Evolutionary conservation across 2,329 filamentous ascomycete genomes (phyloP), one percentile per base, ranked within the genome.

Genomic region (Metarhizium anisopliae): DNA sequence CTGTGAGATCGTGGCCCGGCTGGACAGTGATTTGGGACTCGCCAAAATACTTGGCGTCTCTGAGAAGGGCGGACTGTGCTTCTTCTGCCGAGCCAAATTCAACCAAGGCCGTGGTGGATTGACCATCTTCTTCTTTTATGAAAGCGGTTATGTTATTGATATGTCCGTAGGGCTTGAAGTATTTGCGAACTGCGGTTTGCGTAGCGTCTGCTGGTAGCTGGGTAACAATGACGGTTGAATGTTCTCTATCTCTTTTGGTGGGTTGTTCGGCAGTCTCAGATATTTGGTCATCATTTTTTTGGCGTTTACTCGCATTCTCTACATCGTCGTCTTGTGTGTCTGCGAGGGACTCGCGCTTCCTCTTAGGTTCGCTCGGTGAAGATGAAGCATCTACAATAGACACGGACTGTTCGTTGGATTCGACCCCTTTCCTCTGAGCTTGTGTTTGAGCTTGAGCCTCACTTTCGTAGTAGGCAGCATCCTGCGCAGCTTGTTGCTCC

Each of bases 81-180:
- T 96, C 92, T 55, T 95, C 89, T 4, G 83, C 77, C 0, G 84
- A 81, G 58, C 87, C 84, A 63, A 97, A 96, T 68, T 99, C 94
- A 52, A 99, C 84, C 50, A 94, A 76, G 2, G 90, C 90, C 4
- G 85, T 85, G 14, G 84, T 74, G 2, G 84, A 82, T 50, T 80
- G 72, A n/a, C 75, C 76, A 50, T 84, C 78, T 2, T 79, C 70
- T 47, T 90, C 85, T 38, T 76, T 75, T 36, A 88, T 76, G 32
- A 73, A 59, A 53, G 93, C 75, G 49, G 83, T 86, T 36, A 96
- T 75, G 59, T 85, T 86, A 63, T 90, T 89, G 66, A 96, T 87
- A 45, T 84, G 85, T 13, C 94, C 94, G 63, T 92, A 95, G 59
- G 92, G 90, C 65, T 87, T 86, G 74, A 99, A 97, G 68, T 95